These are phyloP conservation scores for Hibiscus trionum DNA, from an alignment of 345 rosid genomes.

Conservation along the genomic window DNA sequence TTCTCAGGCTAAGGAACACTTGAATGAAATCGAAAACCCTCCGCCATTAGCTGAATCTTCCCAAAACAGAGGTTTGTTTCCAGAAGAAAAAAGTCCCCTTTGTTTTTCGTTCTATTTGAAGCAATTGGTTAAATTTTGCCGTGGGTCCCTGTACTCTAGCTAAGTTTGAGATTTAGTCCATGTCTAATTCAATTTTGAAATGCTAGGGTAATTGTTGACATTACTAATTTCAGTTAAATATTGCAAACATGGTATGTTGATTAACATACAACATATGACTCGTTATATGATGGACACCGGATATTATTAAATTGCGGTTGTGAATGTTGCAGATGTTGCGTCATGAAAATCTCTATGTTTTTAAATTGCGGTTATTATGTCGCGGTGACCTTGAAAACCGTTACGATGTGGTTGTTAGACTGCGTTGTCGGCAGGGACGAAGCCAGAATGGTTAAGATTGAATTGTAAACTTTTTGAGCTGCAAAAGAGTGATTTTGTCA, in stretches of 20 bases:
- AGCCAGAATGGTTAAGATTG: too few relatives aligned
- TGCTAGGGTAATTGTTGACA: not conserved
- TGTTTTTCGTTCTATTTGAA: not conserved
- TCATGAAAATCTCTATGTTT: too few relatives aligned
- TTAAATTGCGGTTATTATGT: too few relatives aligned
- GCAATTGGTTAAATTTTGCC: not conserved
- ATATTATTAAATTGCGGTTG: too few relatives aligned
- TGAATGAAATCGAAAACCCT: conserved; percentile 36
- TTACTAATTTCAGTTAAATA: not conserved
- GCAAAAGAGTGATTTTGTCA: too few relatives aligned
- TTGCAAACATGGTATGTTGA: not conserved
- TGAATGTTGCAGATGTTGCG: too few relatives aligned
- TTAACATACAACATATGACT: too few relatives aligned
- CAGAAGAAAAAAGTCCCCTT: not conserved
- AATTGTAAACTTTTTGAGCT: too few relatives aligned
- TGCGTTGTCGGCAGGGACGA: too few relatives aligned
- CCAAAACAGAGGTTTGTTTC: conserved; percentile 36
- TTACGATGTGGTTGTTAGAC: too few relatives aligned
- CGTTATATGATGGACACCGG: too few relatives aligned
- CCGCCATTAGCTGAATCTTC: conserved; percentile 19
- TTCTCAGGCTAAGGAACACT: conserved; percentile 59
- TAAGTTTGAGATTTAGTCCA: not conserved
- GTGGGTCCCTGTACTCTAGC: not conserved
- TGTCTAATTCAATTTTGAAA: not conserved
- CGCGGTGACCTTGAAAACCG: too few relatives aligned